A percentile compares a stretch with the other conserved stretches of the same genome.
Conservation (phyloP, 805 yeast genomes). For the Metschnikowia amazonensis region DNA sequence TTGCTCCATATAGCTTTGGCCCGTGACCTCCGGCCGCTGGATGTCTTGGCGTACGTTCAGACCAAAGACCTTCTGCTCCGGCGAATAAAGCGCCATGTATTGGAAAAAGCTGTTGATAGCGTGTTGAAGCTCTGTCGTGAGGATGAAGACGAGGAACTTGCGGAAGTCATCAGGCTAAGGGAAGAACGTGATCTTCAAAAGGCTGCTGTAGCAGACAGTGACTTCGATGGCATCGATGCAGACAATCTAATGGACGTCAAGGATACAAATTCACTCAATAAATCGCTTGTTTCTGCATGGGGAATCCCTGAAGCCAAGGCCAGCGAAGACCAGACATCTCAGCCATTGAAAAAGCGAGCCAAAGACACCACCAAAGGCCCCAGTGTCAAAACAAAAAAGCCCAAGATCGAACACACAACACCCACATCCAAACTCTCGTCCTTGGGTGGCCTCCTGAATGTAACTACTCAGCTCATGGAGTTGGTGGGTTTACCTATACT, state of each 20-base stretch:
- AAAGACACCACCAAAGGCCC: constrained; percentile 40
- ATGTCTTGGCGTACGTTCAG: constrained; percentile 58
- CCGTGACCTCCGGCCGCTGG: constrained; percentile 48
- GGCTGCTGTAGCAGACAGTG: constrained; percentile 32
- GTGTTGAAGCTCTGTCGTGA: constrained; percentile 52
- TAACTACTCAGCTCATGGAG: constrained; percentile 85
- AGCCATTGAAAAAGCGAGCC: constrained; percentile 47
- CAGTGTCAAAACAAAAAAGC: constrained; percentile 27
- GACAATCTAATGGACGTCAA: constrained; percentile 53
- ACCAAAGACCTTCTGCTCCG: constrained; percentile 61
- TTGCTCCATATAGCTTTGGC: constrained; percentile 54
- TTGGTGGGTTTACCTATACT: constrained; percentile 85
- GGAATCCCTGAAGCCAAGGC: constrained; percentile 18
- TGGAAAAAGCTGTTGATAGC: constrained; percentile 62
- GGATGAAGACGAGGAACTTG: constrained; percentile 60
- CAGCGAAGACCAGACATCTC: constrained; percentile 20
- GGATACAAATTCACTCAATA: constrained; percentile 69
- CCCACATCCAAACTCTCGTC: constrained; percentile 67
- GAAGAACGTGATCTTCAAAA: constrained; percentile 19
- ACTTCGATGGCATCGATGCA: constrained; percentile 38
- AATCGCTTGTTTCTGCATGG: constrained; percentile 74
- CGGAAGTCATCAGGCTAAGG: constrained; percentile 22
- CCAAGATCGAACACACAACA: constrained; percentile 59
- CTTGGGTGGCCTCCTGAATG: constrained; percentile 84
- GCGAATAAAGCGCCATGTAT: constrained; percentile 60